Evolutionary conservation across 1,284 basidiomycete species (phyloP), one percentile per base, ranked within the genome.

Genomic region (Thelephora terrestris): DNA sequence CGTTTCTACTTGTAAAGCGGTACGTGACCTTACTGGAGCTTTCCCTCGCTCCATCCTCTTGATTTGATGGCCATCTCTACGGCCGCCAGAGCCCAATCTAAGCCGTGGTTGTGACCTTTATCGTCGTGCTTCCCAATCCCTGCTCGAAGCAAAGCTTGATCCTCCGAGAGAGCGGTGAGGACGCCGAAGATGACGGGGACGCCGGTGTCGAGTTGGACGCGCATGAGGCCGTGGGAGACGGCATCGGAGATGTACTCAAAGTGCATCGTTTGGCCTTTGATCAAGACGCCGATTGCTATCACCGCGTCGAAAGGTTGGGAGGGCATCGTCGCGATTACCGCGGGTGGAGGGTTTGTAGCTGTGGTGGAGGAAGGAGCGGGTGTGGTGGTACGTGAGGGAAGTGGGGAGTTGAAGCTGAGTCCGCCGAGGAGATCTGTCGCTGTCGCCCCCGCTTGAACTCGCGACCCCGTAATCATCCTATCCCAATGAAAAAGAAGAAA

Each of bases 121-220:
- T 71, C 66, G 49, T 62, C 71, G 20, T 78, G 80, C 45, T 67
- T 70, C 4, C 80, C 84, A 42, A 98, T 69, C 3, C 96, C 95
- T 16, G 93, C 91, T 51, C 95, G 72, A 60, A 93, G 87, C 58
- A 97, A 66, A 16, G 96, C 96, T 70, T 99, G 95, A 57, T 95
- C 89, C 52, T 99, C 95, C 43, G 74, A 90, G 54, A 99, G 76
- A 37, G 84, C 90, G 14, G 95, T 99, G 58, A 99, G 71, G 12
- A 99, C 91, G 29, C 96, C 96, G 64, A 98, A 95, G 55, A 99
- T 87, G 59, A 99, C 91, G 0, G 95, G 95, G n/a, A 89, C 79
- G 18, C 91, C 90, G 2, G 86, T 85, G 65, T 99, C 94, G 57
- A 98, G 72, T 63, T 94, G 91, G 23, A 97, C 79, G 55, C 81